Evolutionary conservation across 768 basidiomycete species (phyloP), one percentile per base, ranked within the genome.

Genomic region (Hericium alpestre): DNA sequence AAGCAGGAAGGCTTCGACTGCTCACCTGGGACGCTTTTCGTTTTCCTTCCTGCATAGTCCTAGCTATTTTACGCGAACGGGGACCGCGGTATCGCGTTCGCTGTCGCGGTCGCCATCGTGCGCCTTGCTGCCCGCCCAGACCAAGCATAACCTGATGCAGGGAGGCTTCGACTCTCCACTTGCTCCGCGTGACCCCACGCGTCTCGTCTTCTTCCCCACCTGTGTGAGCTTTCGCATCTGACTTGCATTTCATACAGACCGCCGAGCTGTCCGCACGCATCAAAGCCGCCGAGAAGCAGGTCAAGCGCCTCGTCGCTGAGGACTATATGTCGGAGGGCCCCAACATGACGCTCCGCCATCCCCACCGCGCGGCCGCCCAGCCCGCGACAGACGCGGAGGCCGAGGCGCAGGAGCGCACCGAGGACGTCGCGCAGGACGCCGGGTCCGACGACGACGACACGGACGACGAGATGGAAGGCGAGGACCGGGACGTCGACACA

Each of bases 211-310:
- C 22, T 6, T 38, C 43, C 25, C 13, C 5, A 10, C 27, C 54
- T 39, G 15, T 18, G 13, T n/a, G 20, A 25, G 12, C 18, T 46
- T 20, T 46, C 43, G n/a, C 18, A n/a, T 10, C 15, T 12, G 22
- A 41, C 41, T 7, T 15, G 23, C 40, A 13, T 55, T 43, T 46
- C 46, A 18, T 32, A 20, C 55, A 93, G 90, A 88, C 90, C 12
- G 76, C 81, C 12, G 93, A 97, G 67, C 79, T 96, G 39, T 80
- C 91, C 27, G 75, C 73, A 9, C 85, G 90, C 55, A 95, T 98
- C 58, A 79, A 79, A 50, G 81, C 86, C 38, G 89, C 93, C 18
- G 92, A 95, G 66, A 80, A 79, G 52, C 82, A 86, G 58, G 90
- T 97, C 20, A 79, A 85, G 61, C 79, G 77, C 16, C 82, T 97